These are phyloP conservation scores for Aureobasidium sp. DNA, from an alignment of 2,329 filamentous ascomycete genomes.

Conservation along the genomic window DNA sequence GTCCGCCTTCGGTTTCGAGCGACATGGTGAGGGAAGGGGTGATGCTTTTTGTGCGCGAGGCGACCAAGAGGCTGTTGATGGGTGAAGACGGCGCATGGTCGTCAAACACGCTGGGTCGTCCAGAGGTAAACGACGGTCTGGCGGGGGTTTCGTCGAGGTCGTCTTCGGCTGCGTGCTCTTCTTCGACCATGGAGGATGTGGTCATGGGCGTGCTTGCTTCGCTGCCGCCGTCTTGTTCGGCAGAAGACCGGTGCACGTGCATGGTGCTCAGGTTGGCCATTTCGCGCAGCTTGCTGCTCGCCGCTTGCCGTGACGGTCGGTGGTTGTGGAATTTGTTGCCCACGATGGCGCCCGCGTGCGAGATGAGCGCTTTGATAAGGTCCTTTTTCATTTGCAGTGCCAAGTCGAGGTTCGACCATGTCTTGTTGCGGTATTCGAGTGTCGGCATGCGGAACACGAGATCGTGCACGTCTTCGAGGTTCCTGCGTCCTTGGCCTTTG, in stretches of 20 bases:
- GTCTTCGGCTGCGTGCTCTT: not conserved
- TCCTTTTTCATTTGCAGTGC: conserved; percentile 90
- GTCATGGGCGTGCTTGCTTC: conserved; percentile 6
- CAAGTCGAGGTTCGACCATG: conserved; percentile 95
- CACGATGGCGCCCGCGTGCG: conserved; percentile 91
- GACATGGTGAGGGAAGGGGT: not conserved
- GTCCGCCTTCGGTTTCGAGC: not conserved
- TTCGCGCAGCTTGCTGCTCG: conserved; percentile 68
- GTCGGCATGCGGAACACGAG: conserved; percentile 94
- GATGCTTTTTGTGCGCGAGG: not conserved
- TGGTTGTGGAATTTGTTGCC: conserved; percentile 95
- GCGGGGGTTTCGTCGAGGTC: not conserved
- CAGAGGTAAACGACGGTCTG: conserved; percentile 10
- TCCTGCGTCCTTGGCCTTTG: conserved; percentile 91
- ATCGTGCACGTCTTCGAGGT: conserved; percentile 93
- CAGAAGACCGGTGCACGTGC: conserved; percentile 27
- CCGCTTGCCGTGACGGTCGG: conserved; percentile 68
- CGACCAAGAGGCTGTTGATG: not conserved
- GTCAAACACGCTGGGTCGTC: not conserved
- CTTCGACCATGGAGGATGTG: not conserved
- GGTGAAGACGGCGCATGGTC: not conserved
- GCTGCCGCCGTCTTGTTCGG: not conserved
- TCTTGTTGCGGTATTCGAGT: conserved; percentile 96
- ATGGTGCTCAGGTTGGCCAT: conserved; percentile 72
- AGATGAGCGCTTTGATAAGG: conserved; percentile 87